Evolutionary conservation across 768 basidiomycete species (phyloP), one percentile per base, ranked within the genome.

Genomic region (Gymnopilus dilepis): DNA sequence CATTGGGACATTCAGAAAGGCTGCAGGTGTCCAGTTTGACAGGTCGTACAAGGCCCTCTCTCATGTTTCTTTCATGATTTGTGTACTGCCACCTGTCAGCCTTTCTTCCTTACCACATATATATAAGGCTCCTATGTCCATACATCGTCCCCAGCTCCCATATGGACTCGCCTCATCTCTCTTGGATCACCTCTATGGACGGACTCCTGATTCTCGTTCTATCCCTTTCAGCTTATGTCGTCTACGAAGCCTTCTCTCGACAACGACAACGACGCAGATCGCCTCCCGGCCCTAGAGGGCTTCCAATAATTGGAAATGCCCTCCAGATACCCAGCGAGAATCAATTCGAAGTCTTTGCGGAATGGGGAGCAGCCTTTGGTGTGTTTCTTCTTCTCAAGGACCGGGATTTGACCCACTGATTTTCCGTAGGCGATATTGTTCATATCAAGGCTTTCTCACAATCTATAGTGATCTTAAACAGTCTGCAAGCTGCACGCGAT

Each of bases 391-490:
- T 37, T 37, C 17, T 56, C 37, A 21, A 31, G 26, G 56, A 55
- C 34, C 45, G 34, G 30, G 12, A 40, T 28, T 33, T 15, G 34
- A 45, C 28, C 50, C 37, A 60, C n/a, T 41, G 15, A 41, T n/a
- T 47, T n/a, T 33, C 24, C n/a, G 6, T 60, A 82, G 82, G 82
- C 62, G 78, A 82, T 59, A 67, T 84, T 56, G 64, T 83, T 34
- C 74, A 80, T 58, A 56, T 79, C 52, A 69, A 70, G 38, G 59
- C 84, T 24, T 70, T 86, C 24, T 78, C 80, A 22, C 79, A 80
- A 56, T 76, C 80, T 7, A 78, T 84, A 68, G 65, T 87, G 48
- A 72, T 88, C 56, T 70, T 88, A 30, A 86, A 82, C 69, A 80
- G 78, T 59, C 61, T 74, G 62, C 74, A 79, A 60, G 79, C 77